Evolutionary conservation across 163 green algal species (phyloP).

Genomic region (Trebouxiophyceae sp.): DNA sequence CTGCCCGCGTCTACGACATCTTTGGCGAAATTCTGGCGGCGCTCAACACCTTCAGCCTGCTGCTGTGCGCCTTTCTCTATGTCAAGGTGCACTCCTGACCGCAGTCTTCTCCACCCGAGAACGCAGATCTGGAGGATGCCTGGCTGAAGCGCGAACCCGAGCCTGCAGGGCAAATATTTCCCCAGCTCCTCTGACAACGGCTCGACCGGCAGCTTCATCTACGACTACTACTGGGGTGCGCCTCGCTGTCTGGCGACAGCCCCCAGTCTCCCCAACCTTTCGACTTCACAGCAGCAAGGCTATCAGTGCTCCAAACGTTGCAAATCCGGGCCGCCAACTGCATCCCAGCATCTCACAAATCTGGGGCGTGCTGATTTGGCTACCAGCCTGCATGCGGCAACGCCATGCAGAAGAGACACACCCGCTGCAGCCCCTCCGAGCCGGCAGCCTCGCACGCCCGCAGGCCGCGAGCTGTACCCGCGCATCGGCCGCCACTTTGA

Average conservation of each 20-base stretch:
- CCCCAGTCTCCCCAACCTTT: too few relatives aligned
- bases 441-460: not conserved
- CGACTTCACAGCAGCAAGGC: too few relatives aligned
- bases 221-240: constrained; percentile 68
- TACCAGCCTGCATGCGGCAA: too few relatives aligned
- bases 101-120: not conserved
- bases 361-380: too few relatives aligned
- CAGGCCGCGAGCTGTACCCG: constrained; percentile 70
- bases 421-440: not conserved
- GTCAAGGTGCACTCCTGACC: constrained; percentile 50
- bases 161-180: constrained; percentile 23
- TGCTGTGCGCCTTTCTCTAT: constrained; percentile 57
- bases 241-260: too few relatives aligned
- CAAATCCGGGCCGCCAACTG: not conserved
- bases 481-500: constrained; percentile 59
- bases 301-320: too few relatives aligned
- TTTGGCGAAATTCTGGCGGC: constrained; percentile 57
- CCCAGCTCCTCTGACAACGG: constrained; percentile 57
- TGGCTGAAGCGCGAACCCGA: too few relatives aligned
- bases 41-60: constrained; percentile 48
- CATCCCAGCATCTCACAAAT: too few relatives aligned
- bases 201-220: constrained; percentile 57
- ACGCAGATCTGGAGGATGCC: not conserved
- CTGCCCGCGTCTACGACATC: constrained; percentile 49
- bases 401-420: too few relatives aligned